Percentiles rank a stretch among this genome's conserved stretches.
phyloP scores from a whole-genome alignment of 2,329 filamentous ascomycete species.

The Ophiocordyceps robertsii region DNA sequence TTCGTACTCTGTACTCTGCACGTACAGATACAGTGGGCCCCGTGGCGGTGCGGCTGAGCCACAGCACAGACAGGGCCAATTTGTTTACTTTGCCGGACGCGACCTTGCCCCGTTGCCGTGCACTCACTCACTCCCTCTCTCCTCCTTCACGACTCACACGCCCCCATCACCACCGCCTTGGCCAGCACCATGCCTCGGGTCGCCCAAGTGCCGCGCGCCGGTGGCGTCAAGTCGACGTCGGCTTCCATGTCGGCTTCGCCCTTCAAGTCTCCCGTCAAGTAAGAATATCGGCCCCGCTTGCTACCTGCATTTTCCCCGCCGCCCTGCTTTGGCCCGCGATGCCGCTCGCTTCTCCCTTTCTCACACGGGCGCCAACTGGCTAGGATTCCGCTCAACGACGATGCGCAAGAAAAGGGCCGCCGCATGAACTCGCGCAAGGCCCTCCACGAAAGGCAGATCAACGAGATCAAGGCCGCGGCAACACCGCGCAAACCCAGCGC shows the following conservation, averaged over 20 bases:
- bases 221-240: conserved; percentile 31
- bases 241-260: conserved; percentile 35
- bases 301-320: neutral
- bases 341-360: neutral
- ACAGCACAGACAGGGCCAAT: too few species aligned
- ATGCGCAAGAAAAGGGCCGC: conserved; percentile 80
- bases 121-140: too few species aligned
- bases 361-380: conserved; percentile 2
- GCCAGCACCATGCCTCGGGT: conserved; percentile 40
- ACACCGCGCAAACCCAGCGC: conserved; percentile 53
- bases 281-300: conserved; percentile 12
- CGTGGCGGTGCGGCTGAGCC: too few species aligned
- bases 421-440: conserved; percentile 79
- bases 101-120: neutral
- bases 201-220: conserved; percentile 38
- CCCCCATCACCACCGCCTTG: conserved; percentile 2
- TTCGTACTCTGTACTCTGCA: too few species aligned
- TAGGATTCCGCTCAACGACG: conserved; percentile 93
- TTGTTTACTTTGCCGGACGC: neutral
- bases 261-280: conserved; percentile 46
- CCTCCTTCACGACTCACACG: neutral
- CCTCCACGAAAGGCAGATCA: conserved; percentile 80
- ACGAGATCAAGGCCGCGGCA: conserved; percentile 65
- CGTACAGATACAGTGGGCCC: too few species aligned
- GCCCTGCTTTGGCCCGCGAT: conserved; percentile 5